These are phyloP conservation scores for Cutaneotrichosporon dermatis DNA, from an alignment of 1,284 basidiomycete genomes.

Conservation along the genomic window DNA sequence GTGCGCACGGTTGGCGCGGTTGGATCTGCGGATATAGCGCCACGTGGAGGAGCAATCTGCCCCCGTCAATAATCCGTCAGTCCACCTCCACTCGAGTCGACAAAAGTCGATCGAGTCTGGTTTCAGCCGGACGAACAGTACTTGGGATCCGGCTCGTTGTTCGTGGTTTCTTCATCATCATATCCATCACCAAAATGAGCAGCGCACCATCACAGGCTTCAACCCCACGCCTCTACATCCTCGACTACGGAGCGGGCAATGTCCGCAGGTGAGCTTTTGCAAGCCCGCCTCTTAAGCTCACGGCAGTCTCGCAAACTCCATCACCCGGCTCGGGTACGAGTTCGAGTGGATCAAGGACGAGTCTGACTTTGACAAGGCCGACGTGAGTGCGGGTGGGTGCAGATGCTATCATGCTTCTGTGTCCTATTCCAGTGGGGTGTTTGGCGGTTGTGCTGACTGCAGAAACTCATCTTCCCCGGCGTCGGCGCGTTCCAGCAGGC, in stretches of 20 bases:
- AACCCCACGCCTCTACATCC: slow-evolving; percentile 63
- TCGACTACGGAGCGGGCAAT: slow-evolving; percentile 95
- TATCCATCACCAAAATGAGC: background rate
- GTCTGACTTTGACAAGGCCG: slow-evolving; percentile 81
- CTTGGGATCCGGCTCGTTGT: too few relatives aligned
- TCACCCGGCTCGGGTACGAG: slow-evolving; percentile 76
- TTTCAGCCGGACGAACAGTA: too few relatives aligned
- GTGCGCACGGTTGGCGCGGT: too few relatives aligned
- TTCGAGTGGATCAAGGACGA: slow-evolving; percentile 86
- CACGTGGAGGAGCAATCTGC: too few relatives aligned
- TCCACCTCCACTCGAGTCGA: too few relatives aligned
- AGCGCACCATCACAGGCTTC: slow-evolving; percentile 18
- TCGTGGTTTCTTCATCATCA: too few relatives aligned
- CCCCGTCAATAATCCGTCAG: too few relatives aligned
- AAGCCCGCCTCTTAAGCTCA: background rate
- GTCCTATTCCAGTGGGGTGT: too few relatives aligned
- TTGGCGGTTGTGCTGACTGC: slow-evolving; percentile 1
- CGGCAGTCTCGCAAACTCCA: slow-evolving; percentile 74
- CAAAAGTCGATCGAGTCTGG: too few relatives aligned
- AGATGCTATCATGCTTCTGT: too few relatives aligned
- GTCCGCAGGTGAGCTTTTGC: slow-evolving; percentile 55
- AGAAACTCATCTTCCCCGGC: slow-evolving; percentile 98
- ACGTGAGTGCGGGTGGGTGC: slow-evolving; percentile 58
- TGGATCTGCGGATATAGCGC: too few relatives aligned
- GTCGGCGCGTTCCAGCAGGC: slow-evolving; percentile 92